Evolutionary conservation across 2,329 filamentous ascomycete species (phyloP), one percentile per base, ranked within the genome.

Genomic region (Amauroascus verrucosus): DNA sequence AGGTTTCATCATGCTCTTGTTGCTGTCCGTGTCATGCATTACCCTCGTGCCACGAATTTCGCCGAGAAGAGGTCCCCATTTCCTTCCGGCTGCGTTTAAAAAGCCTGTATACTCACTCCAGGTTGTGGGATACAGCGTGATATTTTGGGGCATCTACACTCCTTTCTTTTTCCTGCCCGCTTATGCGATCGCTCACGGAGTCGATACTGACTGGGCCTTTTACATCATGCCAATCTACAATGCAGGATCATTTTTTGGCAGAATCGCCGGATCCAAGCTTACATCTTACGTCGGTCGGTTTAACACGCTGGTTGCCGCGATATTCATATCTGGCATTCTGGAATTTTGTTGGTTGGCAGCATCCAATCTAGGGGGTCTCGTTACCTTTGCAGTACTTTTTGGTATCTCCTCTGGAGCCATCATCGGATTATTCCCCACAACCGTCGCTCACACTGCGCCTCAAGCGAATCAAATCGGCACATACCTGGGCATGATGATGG

Each of bases 171-270:
- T 75, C 63, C 57, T 77, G 33, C 75, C 74, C n/a, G 75, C 79
- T 56, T 80, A 80, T 63, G 76, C 76, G 28, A 78, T 78, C 22
- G 67, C 81, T 38, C 80, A 74, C 16, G 77, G 85, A 56, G 44
- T 54, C 41, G 44, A 41, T 54, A 59, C 71, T 1, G 72, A 76
- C 0, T 65, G 86, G 1, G 78, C 80, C 0, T 84, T 81, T 59
- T 87, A 85, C 61, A 72, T 86, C 16, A 68, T 87, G 3, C 77
- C 83, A 1, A 80, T 87, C 55, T 72, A 86, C 60, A 87, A 87
- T 62, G 78, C 75, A 0, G 78, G 81, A 1, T 81, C 78, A 0
- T 75, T 76, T 0, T 72, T 80, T 18, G 81, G 81, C 0, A 76
- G 80, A 14, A 73, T 83, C 46, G 66, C 78, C 1, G 79, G 81